phyloP scores from a whole-genome alignment of 768 basidiomycete species.

The Infundibulicybe gibba region DNA sequence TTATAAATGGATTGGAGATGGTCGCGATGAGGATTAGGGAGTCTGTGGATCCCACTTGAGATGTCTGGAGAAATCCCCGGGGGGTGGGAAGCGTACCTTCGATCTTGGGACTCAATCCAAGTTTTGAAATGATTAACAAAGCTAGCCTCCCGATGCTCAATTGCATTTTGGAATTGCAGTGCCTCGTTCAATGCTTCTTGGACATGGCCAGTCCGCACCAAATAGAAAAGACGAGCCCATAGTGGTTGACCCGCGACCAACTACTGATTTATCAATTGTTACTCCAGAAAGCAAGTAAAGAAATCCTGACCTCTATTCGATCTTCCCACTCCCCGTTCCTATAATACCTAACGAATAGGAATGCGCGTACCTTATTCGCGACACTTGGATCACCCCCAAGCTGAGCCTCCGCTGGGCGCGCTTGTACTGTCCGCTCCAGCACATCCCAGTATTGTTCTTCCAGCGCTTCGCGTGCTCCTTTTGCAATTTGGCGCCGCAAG shows the following conservation, averaged over 20 bases:
- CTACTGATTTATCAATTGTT: conserved; percentile 31
- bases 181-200: conserved; percentile 82
- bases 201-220: conserved; percentile 81
- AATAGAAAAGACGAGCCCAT: conserved; percentile 93
- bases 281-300: neutral
- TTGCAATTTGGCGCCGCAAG: conserved; percentile 70
- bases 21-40: conserved; percentile 73
- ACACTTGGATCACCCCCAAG: conserved; percentile 92
- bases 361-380: conserved; percentile 87
- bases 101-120: conserved; percentile 79
- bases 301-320: conserved; percentile 71
- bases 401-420: conserved; percentile 77
- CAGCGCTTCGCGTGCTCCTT: conserved; percentile 74
- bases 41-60: conserved; percentile 27
- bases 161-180: conserved; percentile 60
- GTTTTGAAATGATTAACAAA: conserved; percentile 81
- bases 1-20: conserved; percentile 80
- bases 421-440: conserved; percentile 77
- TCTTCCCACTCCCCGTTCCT: conserved; percentile 83
- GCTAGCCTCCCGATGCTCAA: conserved; percentile 74
- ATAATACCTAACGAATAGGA: conserved; percentile 77
- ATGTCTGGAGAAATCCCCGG: conserved; percentile 1
- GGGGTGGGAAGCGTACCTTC: conserved; percentile 46
- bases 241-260: conserved; percentile 83
- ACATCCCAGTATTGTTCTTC: conserved; percentile 90